Base-by-base conservation (phyloP, 805 yeast genomes). In the Schizosaccharomyces cryophilus region DNA sequence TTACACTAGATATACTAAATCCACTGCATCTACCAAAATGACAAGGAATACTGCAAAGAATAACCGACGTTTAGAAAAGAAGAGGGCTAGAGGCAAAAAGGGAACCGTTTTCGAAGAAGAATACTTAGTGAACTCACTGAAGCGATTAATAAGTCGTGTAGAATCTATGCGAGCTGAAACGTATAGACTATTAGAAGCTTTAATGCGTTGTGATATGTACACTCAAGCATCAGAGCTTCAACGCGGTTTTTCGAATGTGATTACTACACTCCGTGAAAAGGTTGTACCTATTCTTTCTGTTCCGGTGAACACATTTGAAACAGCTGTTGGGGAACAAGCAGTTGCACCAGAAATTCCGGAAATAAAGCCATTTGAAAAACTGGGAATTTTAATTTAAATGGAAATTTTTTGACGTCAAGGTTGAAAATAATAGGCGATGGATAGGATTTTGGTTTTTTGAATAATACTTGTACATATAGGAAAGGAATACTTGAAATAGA, bases 91-190 rank as follows among this genome's bases (percentile, higher is more conserved):
- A 67, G 99, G 99, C 63, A 87, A 94, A 75, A 93, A 93, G 74
- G 97, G 97, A 58, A 90, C 96, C 5, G 85, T 93, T 24, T 93
- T 93, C 68, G 99, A 93, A 71, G 98, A 93, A 70, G 97, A 93
- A 70, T 93, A 93, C 70, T 78, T 93, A 62, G 83, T 93, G 59
- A 81, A 80, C 66, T 89, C 96, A 3, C 81, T 87, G 62, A 93
- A 95, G 3, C 81, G 99, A 69, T 77, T 93, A 69, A 72, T 87
- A 42, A 96, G 87, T 61, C 80, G 98, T 66, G 72, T 93, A 62
- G 78, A 80, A 56, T 81, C 79, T 65, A 84, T 95, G 0, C 78
- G 80, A 65, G 75, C 80, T 0, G 98, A 93, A 67, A 89, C 93
- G 1, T 67, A 78, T 24, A 77, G 78, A 64, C 75, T 93, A 64